These are phyloP conservation scores for Trifolium pratense DNA, from an alignment of 306 rosid genomes.

Conservation along the genomic window DNA sequence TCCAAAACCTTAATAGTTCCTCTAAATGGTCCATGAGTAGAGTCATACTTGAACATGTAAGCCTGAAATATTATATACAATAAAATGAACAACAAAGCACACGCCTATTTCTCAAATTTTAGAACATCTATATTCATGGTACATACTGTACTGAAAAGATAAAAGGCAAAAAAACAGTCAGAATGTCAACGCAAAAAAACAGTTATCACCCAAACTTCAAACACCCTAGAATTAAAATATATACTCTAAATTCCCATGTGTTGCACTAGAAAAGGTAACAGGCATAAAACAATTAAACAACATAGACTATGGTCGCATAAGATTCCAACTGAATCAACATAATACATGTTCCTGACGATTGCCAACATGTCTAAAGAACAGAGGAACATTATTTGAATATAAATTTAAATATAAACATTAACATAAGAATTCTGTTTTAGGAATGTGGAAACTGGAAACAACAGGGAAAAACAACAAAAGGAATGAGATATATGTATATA, in stretches of 20 bases:
- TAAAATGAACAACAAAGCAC: constrained; percentile 19
- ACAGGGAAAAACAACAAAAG: not conserved
- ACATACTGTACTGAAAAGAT: not conserved
- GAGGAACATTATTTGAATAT: constrained; percentile 1
- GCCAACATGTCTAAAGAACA: constrained; percentile 8
- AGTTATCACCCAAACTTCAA: not conserved
- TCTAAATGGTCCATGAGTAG: constrained; percentile 84
- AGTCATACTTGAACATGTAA: constrained; percentile 94
- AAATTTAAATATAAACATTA: constrained; percentile 18
- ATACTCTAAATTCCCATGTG: constrained; percentile 5
- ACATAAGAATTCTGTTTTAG: not conserved
- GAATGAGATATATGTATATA: not conserved
- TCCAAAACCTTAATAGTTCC: constrained; percentile 73
- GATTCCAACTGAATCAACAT: constrained; percentile 31
- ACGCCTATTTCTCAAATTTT: not conserved
- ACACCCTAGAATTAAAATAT: not conserved
- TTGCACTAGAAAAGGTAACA: not conserved
- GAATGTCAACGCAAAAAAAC: not conserved
- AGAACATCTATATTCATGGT: constrained; percentile 9
- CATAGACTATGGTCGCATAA: constrained; percentile 5
- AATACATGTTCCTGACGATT: not conserved
- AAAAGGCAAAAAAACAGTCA: too few relatives aligned
- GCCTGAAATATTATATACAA: constrained; percentile 59
- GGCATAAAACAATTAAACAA: constrained; percentile 30
- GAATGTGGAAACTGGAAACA: not conserved